A percentile compares a stretch with the other conserved stretches of the same genome.
phyloP scores from a whole-genome alignment of 805 yeast species.

The Helenozyma baotianmanensis region DNA sequence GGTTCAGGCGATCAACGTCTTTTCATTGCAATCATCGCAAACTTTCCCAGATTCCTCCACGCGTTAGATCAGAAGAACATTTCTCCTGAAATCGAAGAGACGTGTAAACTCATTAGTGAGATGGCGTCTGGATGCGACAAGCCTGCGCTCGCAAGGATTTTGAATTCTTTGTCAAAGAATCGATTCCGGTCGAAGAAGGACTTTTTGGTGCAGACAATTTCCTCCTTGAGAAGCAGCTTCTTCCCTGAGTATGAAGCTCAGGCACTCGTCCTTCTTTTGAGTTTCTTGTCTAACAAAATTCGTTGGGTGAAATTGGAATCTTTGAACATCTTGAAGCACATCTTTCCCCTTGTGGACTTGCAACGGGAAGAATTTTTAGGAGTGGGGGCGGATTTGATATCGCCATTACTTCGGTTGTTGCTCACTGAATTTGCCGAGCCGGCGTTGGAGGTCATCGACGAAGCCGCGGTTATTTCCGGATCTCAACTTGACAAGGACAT shows the following conservation, averaged over 20 bases:
- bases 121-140: conserved; percentile 59
- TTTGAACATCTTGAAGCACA: conserved; percentile 64
- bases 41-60: conserved; percentile 79
- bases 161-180: conserved; percentile 70
- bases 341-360: conserved; percentile 75
- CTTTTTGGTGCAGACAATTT: conserved; percentile 74
- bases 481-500: conserved; percentile 89
- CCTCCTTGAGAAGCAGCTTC: conserved; percentile 61
- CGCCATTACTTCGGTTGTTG: conserved; percentile 76
- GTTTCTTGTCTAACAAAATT: conserved; percentile 70
- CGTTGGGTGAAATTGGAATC: conserved; percentile 80
- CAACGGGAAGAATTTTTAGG: conserved; percentile 76
- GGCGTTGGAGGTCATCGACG: conserved; percentile 87
- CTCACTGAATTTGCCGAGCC: conserved; percentile 84
- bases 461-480: conserved; percentile 79
- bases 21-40: conserved; percentile 67
- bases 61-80: conserved; percentile 58
- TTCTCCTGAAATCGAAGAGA: conserved; percentile 43
- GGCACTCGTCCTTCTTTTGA: conserved; percentile 68
- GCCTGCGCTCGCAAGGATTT: conserved; percentile 60
- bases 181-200: conserved; percentile 89
- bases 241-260: conserved; percentile 75
- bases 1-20: conserved; percentile 68
- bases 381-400: conserved; percentile 90
- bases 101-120: conserved; percentile 42